Conservation (phyloP, 208 protist genomes). For the Naegleria lovaniensis region DNA sequence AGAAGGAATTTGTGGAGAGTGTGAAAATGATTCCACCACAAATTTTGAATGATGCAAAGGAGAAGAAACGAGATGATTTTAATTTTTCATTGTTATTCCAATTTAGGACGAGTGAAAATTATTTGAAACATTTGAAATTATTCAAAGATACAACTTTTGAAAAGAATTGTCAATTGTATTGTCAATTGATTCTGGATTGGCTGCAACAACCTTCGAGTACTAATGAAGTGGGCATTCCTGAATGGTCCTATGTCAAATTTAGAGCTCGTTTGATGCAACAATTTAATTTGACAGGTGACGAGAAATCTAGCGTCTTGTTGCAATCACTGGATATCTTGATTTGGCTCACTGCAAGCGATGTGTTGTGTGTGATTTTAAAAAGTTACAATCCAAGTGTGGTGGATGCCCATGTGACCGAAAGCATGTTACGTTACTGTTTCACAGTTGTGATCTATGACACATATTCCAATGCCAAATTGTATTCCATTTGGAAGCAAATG, state of each 20-base stretch:
- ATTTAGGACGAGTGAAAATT: neutral
- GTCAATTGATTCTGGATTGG: neutral
- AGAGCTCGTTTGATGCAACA: neutral
- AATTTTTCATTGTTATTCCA: neutral
- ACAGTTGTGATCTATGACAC: neutral
- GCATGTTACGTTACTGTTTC: neutral
- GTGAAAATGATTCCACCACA: neutral
- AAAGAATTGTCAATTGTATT: neutral
- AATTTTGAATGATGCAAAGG: neutral
- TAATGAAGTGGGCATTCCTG: neutral
- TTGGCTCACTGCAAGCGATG: neutral
- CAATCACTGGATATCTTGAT: neutral
- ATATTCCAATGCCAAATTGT: neutral
- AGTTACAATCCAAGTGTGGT: neutral
- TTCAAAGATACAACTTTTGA: neutral
- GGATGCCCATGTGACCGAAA: neutral
- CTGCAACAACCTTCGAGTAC: neutral
- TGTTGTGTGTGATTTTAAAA: neutral
- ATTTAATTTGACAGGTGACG: neutral
- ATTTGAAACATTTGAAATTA: constrained; percentile 1
- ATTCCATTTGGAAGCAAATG: neutral
- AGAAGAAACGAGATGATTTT: neutral
- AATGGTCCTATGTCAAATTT: neutral
- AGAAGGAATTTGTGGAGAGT: neutral
- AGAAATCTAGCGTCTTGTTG: neutral